Evolutionary conservation across 345 rosid species (phyloP).

Genomic region (Viola odorata): DNA sequence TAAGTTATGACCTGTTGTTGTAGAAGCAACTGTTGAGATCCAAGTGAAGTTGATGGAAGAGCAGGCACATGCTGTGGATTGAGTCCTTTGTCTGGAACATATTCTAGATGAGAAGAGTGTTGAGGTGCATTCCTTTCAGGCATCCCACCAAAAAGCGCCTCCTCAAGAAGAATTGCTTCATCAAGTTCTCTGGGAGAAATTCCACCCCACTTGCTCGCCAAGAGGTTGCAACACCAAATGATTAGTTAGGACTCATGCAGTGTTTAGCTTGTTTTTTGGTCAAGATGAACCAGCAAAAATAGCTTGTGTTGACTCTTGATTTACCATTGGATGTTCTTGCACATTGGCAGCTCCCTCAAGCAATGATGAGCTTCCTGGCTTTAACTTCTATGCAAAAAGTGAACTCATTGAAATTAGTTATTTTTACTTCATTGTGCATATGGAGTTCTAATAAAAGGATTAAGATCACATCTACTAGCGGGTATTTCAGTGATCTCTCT

Average conservation of each 20-base stretch:
- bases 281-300: constrained; percentile 7
- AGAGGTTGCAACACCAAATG: constrained; percentile 1
- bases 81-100: constrained; percentile 13
- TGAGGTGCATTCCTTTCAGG: constrained; percentile 25
- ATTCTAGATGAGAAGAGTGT: constrained; percentile 9
- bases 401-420: not conserved
- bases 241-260: not conserved
- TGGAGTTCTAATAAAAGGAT: not conserved
- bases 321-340: constrained; percentile 24
- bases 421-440: not conserved
- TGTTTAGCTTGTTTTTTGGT: constrained; percentile 5
- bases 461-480: not conserved
- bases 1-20: constrained; percentile 35
- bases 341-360: constrained; percentile 22
- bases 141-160: constrained; percentile 45
- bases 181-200: constrained; percentile 61
- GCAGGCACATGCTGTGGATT: constrained; percentile 14
- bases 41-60: constrained; percentile 24
- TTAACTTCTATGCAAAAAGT: constrained; percentile 5
- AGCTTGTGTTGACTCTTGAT: constrained; percentile 11
- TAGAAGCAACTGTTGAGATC: constrained; percentile 20
- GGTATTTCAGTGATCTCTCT: not conserved
- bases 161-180: constrained; percentile 60
- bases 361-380: constrained; percentile 42
- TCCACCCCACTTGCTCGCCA: constrained; percentile 49